These are phyloP conservation scores for Ophiostoma montium DNA, from an alignment of 2,329 filamentous ascomycete genomes.

Conservation along the genomic window DNA sequence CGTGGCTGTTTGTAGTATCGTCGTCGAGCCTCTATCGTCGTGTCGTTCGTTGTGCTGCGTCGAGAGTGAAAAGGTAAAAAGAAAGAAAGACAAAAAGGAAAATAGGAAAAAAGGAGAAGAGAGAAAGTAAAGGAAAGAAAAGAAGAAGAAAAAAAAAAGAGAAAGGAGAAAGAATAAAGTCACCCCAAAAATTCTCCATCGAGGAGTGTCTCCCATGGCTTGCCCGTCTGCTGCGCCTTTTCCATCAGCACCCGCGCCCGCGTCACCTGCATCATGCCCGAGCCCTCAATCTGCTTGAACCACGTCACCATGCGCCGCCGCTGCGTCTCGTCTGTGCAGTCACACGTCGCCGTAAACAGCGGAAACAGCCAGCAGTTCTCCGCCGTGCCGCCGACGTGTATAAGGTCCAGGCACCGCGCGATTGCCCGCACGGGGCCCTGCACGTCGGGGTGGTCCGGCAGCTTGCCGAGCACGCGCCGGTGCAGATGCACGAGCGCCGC, in stretches of 20 bases:
- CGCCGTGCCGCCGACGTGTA: conserved; percentile 52
- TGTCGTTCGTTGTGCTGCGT: not conserved
- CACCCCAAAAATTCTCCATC: conserved; percentile 55
- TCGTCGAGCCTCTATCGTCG: not conserved
- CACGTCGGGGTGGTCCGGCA: conserved; percentile 43
- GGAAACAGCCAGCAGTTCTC: conserved; percentile 68
- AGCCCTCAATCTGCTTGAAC: conserved; percentile 52
- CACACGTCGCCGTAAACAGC: conserved; percentile 71
- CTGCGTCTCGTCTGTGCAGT: conserved; percentile 43
- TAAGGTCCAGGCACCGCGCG: conserved; percentile 43
- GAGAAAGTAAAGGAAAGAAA: not conserved
- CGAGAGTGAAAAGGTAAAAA: not conserved
- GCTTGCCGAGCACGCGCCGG: conserved; percentile 54
- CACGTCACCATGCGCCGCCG: conserved; percentile 49
- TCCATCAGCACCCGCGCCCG: conserved; percentile 52
- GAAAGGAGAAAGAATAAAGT: conserved; percentile 12
- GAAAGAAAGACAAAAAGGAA: no score
- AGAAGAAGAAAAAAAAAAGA: not conserved
- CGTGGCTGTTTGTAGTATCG: not conserved
- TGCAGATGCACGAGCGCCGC: conserved; percentile 64
- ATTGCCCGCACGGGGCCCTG: conserved; percentile 50
- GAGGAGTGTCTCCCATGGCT: conserved; percentile 54
- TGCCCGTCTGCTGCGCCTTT: conserved; percentile 52
- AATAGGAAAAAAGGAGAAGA: not conserved
- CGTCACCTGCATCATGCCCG: conserved; percentile 62